These are phyloP conservation scores for Carex pumila DNA, from an alignment of 176 grass and related monocot species.

Conservation along the genomic window DNA sequence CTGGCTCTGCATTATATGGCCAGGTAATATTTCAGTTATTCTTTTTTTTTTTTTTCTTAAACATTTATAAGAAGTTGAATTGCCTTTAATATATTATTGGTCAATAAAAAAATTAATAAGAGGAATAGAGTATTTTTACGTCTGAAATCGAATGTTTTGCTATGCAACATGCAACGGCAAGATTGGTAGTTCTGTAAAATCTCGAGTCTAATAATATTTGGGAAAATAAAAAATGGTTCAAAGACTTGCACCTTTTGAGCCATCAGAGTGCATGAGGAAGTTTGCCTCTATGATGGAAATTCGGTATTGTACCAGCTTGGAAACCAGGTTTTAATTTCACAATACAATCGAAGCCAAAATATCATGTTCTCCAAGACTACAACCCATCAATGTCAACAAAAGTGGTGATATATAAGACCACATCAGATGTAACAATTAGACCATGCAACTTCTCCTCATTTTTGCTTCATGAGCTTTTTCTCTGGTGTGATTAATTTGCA, in stretches of 20 bases:
- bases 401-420: background rate
- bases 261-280: background rate
- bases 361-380: background rate
- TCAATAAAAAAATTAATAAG: background rate
- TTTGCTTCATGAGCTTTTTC: background rate
- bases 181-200: background rate
- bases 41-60: background rate
- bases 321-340: background rate
- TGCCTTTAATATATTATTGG: background rate
- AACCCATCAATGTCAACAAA: background rate
- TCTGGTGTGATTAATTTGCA: background rate
- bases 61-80: background rate
- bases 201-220: background rate
- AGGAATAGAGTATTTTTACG: background rate
- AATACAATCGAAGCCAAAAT: background rate
- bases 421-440: background rate
- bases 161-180: background rate
- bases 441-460: background rate
- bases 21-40: constrained; percentile 28
- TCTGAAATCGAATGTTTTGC: background rate
- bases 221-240: background rate
- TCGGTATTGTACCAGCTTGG: background rate
- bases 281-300: background rate
- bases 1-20: constrained; percentile 42
- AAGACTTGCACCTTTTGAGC: background rate